Percentiles rank a stretch among this genome's conserved stretches.
Conservation (phyloP, 2,329 filamentous ascomycete species). For the Aspergillus tubingensis region DNA sequence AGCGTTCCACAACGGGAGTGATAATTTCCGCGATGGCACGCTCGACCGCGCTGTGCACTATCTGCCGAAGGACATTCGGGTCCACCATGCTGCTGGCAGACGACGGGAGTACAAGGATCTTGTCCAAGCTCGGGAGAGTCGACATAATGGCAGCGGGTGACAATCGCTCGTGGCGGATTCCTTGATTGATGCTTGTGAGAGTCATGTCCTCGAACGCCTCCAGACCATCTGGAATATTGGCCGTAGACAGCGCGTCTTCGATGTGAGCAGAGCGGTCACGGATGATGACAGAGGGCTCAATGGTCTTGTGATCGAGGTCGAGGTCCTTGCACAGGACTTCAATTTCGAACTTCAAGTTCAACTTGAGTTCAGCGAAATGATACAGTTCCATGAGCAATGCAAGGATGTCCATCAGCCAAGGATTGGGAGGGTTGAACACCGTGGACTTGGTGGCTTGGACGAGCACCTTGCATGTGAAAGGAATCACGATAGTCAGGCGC, state of each 20-base stretch:
- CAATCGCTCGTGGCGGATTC: conserved; percentile 69
- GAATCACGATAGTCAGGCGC: conserved; percentile 86
- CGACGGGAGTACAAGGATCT: conserved; percentile 75
- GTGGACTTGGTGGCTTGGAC: conserved; percentile 80
- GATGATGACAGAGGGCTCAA: conserved; percentile 85
- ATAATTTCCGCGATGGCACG: conserved; percentile 95
- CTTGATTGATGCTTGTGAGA: conserved; percentile 70
- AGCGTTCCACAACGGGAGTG: conserved; percentile 93
- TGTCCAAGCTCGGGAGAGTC: conserved; percentile 79
- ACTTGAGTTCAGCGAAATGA: conserved; percentile 85
- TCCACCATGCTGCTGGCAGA: conserved; percentile 76
- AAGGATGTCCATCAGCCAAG: conserved; percentile 97
- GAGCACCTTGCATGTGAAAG: conserved; percentile 95
- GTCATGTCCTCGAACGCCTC: conserved; percentile 83
- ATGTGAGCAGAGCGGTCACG: conserved; percentile 71
- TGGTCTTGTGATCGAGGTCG: conserved; percentile 85
- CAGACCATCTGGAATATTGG: conserved; percentile 66
- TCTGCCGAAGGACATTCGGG: conserved; percentile 65
- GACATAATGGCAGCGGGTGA: conserved; percentile 76
- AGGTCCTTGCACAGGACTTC: conserved; percentile 95
- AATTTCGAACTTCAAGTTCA: conserved; percentile 98
- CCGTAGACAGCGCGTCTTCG: conserved; percentile 54
- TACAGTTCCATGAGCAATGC: conserved; percentile 90
- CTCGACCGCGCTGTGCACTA: conserved; percentile 82
- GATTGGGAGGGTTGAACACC: conserved; percentile 91